phyloP scores from a whole-genome alignment of 176 grass and related monocot genomes.

The Aechmea fasciata region DNA sequence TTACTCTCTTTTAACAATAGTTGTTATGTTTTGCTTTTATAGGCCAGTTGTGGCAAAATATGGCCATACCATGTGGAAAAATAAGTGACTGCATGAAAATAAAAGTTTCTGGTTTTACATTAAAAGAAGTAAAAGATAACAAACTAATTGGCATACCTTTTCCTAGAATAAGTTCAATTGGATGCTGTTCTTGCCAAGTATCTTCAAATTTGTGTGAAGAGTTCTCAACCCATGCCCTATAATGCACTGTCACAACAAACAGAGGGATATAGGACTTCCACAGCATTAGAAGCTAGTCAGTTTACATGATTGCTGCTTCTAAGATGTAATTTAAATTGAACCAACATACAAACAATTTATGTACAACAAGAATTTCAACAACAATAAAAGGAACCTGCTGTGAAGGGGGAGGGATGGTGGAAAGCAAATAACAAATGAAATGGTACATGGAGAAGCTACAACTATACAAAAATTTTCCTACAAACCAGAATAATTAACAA shows the following conservation, averaged over 20 bases:
- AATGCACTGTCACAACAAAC: constrained; percentile 57
- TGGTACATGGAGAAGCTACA: background rate
- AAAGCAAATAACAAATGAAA: background rate
- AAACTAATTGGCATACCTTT: constrained; percentile 40
- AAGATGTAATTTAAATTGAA: background rate
- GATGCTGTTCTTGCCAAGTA: constrained; percentile 89
- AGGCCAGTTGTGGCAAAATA: too few species aligned
- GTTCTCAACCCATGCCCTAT: constrained; percentile 70
- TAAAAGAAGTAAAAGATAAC: constrained; percentile 14
- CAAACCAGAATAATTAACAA: background rate
- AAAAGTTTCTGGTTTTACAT: too few species aligned
- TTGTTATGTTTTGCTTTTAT: too few species aligned
- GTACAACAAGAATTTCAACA: background rate
- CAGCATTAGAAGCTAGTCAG: constrained; percentile 3
- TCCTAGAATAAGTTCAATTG: constrained; percentile 66
- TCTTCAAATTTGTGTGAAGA: constrained; percentile 88
- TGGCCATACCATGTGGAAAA: too few species aligned
- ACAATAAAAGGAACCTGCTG: background rate
- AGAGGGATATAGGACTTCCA: constrained; percentile 10
- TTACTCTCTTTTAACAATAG: too few species aligned
- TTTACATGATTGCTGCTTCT: background rate
- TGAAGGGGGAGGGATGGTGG: background rate
- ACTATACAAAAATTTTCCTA: background rate
- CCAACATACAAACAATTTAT: background rate
- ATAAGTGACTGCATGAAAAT: too few species aligned